Evolutionary conservation across 208 protist genomes (phyloP), one percentile per base, ranked within the genome.

Genomic region (Leishmania martiniquensis): DNA sequence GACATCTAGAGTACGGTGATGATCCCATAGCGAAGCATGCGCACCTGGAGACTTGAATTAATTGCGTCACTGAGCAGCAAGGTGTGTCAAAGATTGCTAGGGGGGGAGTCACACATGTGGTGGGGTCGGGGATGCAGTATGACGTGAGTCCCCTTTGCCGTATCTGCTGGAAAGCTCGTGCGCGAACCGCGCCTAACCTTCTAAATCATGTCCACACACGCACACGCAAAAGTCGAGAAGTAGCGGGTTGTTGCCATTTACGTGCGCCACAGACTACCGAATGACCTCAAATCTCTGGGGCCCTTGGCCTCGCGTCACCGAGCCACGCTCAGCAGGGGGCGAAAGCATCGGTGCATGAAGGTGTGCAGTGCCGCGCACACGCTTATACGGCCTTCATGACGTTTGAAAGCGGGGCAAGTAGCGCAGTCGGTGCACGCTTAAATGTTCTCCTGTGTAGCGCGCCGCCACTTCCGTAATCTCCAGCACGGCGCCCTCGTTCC

Each of bases 361-460:
- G 44, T 67, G 7, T 22, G 44, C n/a, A 12, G 59, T 65, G 3
- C 17, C 5, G 37, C 25, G 34, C 20, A 5, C 44, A 7, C 0
- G 17, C 3, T 22, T n/a, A n/a, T 37, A 6, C 20, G 2, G 7
- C 42, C 37, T 37, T 71, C 44, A 71, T 29, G 22, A 49, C 4
- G 37, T 55, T 51, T 55, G 44, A 59, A 71, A 71, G 25, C 52
- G 17, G 78, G 12, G 79, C 29, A 70, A 10, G 49, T 65, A 77
- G 67, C 55, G 75, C 72, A 78, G 86, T 49, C 93, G 91, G 55
- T 92, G 77, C 39, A 97, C 82, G 44, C 85, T 89, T 44, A 97
- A 75, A 76, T 97, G 87, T 51, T 97, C 91, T 3, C 94, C 94
- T 1, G 94, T 97, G 84, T 95, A 97, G 20, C 94, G 94, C 34